These are phyloP conservation scores for Penicillium psychrofluorescens DNA, from an alignment of 495 filamentous ascomycete species.

Conservation along the genomic window DNA sequence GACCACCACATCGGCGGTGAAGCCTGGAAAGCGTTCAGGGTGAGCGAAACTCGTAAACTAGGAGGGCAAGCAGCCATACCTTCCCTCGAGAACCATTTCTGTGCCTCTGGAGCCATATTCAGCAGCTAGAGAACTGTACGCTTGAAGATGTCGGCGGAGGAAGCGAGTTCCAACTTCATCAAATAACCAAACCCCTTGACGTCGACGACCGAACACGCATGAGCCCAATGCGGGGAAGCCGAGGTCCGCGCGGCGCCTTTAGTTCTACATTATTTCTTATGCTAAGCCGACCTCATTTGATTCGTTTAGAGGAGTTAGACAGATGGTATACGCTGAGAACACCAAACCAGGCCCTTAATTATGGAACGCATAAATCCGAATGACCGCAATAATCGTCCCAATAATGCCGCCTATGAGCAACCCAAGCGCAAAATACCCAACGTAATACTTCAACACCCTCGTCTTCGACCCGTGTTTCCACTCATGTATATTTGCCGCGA, in stretches of 20 bases:
- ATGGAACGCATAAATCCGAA: not conserved
- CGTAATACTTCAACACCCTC: not conserved
- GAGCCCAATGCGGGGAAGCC: constrained; percentile 16
- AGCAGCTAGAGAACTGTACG: not conserved
- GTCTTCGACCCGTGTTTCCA: not conserved
- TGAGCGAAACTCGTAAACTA: not conserved
- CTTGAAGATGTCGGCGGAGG: too few relatives aligned
- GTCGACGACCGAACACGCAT: too few relatives aligned
- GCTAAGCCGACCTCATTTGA: not conserved
- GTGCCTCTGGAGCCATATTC: constrained; percentile 15
- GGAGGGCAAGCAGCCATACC: constrained; percentile 7
- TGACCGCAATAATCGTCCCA: not conserved
- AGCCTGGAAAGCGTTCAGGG: constrained; percentile 30
- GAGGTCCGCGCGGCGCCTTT: constrained; percentile 12
- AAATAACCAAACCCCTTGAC: too few relatives aligned
- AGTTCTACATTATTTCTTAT: not conserved
- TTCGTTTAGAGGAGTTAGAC: too few relatives aligned
- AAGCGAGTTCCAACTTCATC: too few relatives aligned
- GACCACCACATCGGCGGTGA: constrained; percentile 53
- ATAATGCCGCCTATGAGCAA: too few relatives aligned
- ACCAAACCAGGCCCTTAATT: too few relatives aligned
- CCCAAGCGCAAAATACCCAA: not conserved
- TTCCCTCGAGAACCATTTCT: constrained; percentile 26
- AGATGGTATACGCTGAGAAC: not conserved
- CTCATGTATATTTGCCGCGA: not conserved